A percentile compares a stretch with the other conserved stretches of the same genome.
phyloP scores from a whole-genome alignment of 352 stramenopile species.

The Globisporangium emineosum region DNA sequence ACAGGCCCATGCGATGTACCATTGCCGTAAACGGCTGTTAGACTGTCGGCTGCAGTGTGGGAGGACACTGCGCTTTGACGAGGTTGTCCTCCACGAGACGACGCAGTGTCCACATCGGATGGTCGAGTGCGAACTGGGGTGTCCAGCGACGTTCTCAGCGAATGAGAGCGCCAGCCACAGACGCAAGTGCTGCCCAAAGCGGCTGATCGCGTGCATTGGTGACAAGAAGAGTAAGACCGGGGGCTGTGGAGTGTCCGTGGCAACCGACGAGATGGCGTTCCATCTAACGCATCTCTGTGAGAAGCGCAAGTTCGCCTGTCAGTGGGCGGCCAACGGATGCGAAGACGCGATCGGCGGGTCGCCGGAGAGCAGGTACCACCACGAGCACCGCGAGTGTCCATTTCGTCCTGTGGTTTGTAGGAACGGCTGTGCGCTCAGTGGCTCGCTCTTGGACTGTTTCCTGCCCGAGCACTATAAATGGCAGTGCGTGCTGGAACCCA shows the following conservation, averaged over 20 bases:
- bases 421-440: conserved; percentile 47
- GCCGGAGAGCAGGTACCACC: conserved; percentile 34
- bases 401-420: conserved; percentile 48
- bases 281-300: conserved; percentile 53
- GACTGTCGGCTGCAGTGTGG: conserved; percentile 53
- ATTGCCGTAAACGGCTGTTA: conserved; percentile 59
- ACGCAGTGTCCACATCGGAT: conserved; percentile 41
- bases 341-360: conserved; percentile 35
- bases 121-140: conserved; percentile 41
- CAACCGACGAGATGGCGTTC: conserved; percentile 54
- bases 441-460: conserved; percentile 45
- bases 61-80: conserved; percentile 35
- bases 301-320: conserved; percentile 41
- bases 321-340: conserved; percentile 53
- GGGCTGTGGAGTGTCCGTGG: conserved; percentile 47
- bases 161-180: conserved; percentile 37
- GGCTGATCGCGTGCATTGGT: conserved; percentile 39
- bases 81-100: conserved; percentile 48
- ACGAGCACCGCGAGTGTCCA: conserved; percentile 57
- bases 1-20: conserved; percentile 34
- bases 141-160: conserved; percentile 35
- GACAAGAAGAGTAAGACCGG: conserved; percentile 10
- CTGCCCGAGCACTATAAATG: conserved; percentile 55
- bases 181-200: conserved; percentile 48
- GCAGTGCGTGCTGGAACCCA: conserved; percentile 56